phyloP scores from a whole-genome alignment of 441 rosid genomes.

The Pelargonium fulgidum region DNA sequence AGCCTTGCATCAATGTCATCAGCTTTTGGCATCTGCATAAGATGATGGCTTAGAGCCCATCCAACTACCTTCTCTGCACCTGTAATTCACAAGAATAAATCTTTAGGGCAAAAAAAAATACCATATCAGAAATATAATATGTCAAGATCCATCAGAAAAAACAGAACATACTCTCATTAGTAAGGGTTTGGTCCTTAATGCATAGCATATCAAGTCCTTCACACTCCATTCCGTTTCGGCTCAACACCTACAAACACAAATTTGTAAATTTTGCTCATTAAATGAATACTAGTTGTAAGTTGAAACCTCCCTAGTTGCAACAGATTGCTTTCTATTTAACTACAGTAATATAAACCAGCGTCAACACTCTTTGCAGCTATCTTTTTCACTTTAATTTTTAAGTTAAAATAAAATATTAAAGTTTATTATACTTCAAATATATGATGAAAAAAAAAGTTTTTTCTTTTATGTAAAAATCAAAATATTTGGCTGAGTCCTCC shows the following conservation, averaged over 20 bases:
- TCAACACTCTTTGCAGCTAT: background rate
- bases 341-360: background rate
- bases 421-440: no score
- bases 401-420: no score
- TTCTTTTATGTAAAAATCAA: background rate
- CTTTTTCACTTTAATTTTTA: background rate
- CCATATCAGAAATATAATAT: background rate
- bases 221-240: slow-evolving; percentile 66
- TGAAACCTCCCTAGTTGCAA: background rate
- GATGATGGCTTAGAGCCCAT: slow-evolving; percentile 82
- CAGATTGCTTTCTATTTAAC: background rate
- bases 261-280: background rate
- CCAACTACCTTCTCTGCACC: slow-evolving; percentile 95
- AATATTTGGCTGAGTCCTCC: background rate
- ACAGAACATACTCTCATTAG: slow-evolving; percentile 60
- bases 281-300: slow-evolving; percentile 1
- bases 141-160: slow-evolving; percentile 9
- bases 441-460: background rate
- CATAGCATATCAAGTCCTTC: slow-evolving; percentile 64
- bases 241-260: slow-evolving; percentile 38
- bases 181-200: slow-evolving; percentile 71
- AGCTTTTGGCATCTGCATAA: slow-evolving; percentile 60
- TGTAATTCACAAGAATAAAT: slow-evolving; percentile 18
- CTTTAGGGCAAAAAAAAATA: background rate
- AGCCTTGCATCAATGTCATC: slow-evolving; percentile 55